Base-by-base conservation (phyloP, 1,139 yeast species). In the Debaryomyces psychrophilus region DNA sequence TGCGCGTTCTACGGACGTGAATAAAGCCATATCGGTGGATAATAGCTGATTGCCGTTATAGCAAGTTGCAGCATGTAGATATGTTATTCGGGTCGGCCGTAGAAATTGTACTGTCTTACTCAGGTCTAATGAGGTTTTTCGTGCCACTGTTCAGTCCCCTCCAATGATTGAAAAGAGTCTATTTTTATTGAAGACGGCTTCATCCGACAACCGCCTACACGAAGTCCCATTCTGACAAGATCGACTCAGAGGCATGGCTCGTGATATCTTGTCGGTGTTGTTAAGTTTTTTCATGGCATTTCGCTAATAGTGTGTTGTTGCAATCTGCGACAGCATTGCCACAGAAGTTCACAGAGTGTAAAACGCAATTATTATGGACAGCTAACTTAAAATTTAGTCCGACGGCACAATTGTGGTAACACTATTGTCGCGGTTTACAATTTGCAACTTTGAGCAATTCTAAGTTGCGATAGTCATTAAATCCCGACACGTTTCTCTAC, bases 391-490 rank as follows among this genome's bases (percentile, higher is more conserved):
- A 33, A 18, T 33, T n/a, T 8, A 8, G 7, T 20, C 11, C 4
- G 8, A 11, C 12, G n/a, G 25, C 11, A 15, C 26, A 6, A 33
- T 20, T 2, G 25, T 33, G 8, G 18, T 25, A 8, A 18, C 5
- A 1, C 8, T 12, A 12, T 9, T 18, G 25, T 33, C 5, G n/a
- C 18, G 17, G 36, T 18, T 33, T 20, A 33, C 36, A 33, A 20
- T 33, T 33, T 20, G 36, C 25, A 17, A 14, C 36, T 17, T 15
- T 11, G 18, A 22, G 36, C 3, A 9, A 18, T 15, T 33, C 36
- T 33, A 33, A 33, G 36, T 33, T 33, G 36, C 36, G 36, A n/a
- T 22, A 33, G 36, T 33, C 36, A 33, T 33, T 20, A 11, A 33
- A 11, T 11, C 25, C 6, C 22, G 36, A 33, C 17, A 9, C 11